Percentiles rank a stretch among this genome's conserved stretches.
These are phyloP conservation scores for Triadica sebifera DNA, from an alignment of 345 rosid genomes.

Conservation along the genomic window DNA sequence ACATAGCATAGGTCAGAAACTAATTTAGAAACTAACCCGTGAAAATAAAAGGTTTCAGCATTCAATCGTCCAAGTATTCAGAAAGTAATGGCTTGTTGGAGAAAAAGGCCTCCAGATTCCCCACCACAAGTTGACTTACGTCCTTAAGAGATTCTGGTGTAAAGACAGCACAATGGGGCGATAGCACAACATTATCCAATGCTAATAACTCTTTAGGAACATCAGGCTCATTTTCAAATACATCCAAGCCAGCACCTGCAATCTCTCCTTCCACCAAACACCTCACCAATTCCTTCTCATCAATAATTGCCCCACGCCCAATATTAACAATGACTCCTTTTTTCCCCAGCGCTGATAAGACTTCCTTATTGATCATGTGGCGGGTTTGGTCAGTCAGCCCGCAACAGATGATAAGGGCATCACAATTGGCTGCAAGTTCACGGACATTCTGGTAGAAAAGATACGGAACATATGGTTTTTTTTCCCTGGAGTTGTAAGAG, in stretches of 20 bases:
- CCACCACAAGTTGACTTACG: constrained; percentile 34
- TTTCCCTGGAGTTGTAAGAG: constrained; percentile 44
- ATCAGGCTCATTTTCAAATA: constrained; percentile 70
- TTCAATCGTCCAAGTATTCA: constrained; percentile 11
- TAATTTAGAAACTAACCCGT: constrained; percentile 5
- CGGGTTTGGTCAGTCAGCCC: constrained; percentile 43
- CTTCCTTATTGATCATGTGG: constrained; percentile 45
- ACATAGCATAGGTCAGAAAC: neutral
- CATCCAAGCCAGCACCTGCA: constrained; percentile 80
- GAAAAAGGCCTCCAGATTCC: constrained; percentile 69
- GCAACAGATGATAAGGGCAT: constrained; percentile 48
- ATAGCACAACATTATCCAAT: constrained; percentile 71
- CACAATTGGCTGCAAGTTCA: constrained; percentile 44
- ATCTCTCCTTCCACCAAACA: constrained; percentile 54
- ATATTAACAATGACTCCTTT: constrained; percentile 50
- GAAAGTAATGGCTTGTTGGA: constrained; percentile 45
- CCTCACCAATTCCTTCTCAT: constrained; percentile 63
- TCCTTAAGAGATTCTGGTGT: constrained; percentile 53
- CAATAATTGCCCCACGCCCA: constrained; percentile 54
- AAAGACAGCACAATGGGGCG: constrained; percentile 52
- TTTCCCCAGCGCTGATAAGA: constrained; percentile 43
- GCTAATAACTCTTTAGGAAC: constrained; percentile 48
- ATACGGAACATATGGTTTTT: constrained; percentile 34
- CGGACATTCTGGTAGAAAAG: constrained; percentile 30
- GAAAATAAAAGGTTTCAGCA: neutral